A percentile compares a stretch with the other conserved stretches of the same genome.
Evolutionary conservation across 2,329 filamentous ascomycete genomes (phyloP).

Genomic region (Triangularia verruculosa): DNA sequence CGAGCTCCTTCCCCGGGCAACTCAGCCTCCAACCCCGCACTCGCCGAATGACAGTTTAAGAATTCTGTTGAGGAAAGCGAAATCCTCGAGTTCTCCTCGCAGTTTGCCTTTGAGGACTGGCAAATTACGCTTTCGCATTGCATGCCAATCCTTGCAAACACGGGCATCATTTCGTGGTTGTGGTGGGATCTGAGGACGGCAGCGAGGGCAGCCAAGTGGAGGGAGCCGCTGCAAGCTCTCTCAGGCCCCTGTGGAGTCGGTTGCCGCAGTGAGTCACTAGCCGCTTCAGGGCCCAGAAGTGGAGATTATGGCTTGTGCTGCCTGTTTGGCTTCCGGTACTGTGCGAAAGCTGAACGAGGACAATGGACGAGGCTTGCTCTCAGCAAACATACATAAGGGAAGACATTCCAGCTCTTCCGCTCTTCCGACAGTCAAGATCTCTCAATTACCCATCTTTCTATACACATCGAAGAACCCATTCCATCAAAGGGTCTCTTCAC

Average conservation of each 20-base stretch:
- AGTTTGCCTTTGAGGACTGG: constrained; percentile 7
- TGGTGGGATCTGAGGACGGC: constrained; percentile 7
- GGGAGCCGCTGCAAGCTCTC: constrained; percentile 18
- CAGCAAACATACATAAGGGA: background rate
- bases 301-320: constrained; percentile 16
- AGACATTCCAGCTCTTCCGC: background rate
- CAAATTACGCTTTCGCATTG: constrained; percentile 1
- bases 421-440: background rate
- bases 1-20: background rate
- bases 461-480: background rate
- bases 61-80: background rate
- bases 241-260: constrained; percentile 6
- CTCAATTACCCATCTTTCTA: background rate
- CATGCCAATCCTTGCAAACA: background rate
- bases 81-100: constrained; percentile 4
- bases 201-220: background rate
- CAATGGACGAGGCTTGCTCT: background rate
- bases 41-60: background rate
- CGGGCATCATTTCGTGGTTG: background rate
- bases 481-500: background rate
- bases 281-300: constrained; percentile 9
- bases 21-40: constrained; percentile 8
- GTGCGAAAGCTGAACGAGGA: background rate
- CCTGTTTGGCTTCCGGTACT: background rate
- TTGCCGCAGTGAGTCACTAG: constrained; percentile 21